A percentile compares a stretch with the other conserved stretches of the same genome.
phyloP scores from a whole-genome alignment of 2,329 filamentous ascomycete genomes.

The Claviceps purpurea region DNA sequence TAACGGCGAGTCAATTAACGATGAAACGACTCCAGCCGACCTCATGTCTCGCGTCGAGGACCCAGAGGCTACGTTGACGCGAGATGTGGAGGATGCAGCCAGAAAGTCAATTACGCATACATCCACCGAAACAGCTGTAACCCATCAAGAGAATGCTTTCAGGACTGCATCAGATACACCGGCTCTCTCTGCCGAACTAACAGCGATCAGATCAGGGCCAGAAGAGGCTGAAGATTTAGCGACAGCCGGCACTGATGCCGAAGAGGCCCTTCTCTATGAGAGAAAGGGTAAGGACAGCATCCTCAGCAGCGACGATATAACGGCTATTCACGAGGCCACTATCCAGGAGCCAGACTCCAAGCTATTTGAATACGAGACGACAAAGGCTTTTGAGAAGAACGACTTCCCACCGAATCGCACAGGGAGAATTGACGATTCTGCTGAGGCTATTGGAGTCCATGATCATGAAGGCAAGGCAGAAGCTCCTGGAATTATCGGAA shows the following conservation, averaged over 20 bases:
- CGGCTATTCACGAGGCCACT: not conserved
- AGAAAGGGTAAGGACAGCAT: conserved; percentile 1
- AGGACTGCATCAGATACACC: not conserved
- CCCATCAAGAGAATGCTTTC: not conserved
- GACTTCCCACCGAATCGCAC: not conserved
- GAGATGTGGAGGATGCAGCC: not conserved
- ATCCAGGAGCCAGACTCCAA: not conserved
- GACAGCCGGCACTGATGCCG: not conserved
- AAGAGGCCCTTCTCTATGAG: conserved; percentile 1
- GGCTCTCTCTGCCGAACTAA: not conserved
- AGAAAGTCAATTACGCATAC: not conserved
- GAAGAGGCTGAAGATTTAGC: not conserved
- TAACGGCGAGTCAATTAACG: not conserved
- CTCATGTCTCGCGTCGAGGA: not conserved
- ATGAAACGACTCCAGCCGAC: not conserved
- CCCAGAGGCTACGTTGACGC: not conserved
- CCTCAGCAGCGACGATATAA: not conserved
- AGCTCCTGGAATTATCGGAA: conserved; percentile 3
- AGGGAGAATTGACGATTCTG: not conserved
- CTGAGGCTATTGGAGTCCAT: not conserved
- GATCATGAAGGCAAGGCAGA: not conserved
- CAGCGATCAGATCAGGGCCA: not conserved
- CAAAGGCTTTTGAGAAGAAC: not conserved
- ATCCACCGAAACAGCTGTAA: not conserved
- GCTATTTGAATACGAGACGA: not conserved